These are phyloP conservation scores for Mycena polygramma DNA, from an alignment of 768 basidiomycete species.

Conservation along the genomic window DNA sequence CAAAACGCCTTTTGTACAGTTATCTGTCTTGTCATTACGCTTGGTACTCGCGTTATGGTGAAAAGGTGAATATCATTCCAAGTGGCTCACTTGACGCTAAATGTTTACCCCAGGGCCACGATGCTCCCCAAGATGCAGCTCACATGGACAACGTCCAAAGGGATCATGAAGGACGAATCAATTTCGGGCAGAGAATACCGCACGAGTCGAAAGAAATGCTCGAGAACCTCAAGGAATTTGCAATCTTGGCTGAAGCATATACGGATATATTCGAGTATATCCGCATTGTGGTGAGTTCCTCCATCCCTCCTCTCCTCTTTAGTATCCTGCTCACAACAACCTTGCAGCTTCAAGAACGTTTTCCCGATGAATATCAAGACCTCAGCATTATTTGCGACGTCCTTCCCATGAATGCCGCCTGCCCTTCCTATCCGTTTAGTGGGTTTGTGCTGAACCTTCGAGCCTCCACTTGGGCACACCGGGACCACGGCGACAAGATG, in stretches of 20 bases:
- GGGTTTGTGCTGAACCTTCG: conserved; percentile 44
- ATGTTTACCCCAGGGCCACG: too few species aligned
- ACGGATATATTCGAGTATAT: conserved; percentile 22
- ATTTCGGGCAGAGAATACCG: conserved; percentile 8
- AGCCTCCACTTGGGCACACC: conserved; percentile 40
- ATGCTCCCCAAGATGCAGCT: too few species aligned
- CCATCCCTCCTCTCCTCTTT: too few species aligned
- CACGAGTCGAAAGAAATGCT: conserved; percentile 15
- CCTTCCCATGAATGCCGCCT: conserved; percentile 37
- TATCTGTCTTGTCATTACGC: not conserved
- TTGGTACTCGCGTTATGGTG: not conserved
- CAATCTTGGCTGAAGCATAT: conserved; percentile 16
- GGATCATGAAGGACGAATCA: not conserved
- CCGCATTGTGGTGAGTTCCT: conserved; percentile 6
- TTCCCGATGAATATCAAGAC: conserved; percentile 39
- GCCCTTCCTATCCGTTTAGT: conserved; percentile 42
- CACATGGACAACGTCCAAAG: not conserved
- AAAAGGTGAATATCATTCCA: not conserved
- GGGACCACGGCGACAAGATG: conserved; percentile 38
- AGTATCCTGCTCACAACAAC: too few species aligned
- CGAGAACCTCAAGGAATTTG: not conserved
- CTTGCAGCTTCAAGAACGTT: conserved; percentile 38
- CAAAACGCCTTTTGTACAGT: not conserved
- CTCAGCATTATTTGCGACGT: conserved; percentile 37
- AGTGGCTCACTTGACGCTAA: too few species aligned